These are phyloP conservation scores for Trichoderma erinaceum DNA, from an alignment of 495 filamentous ascomycete genomes.

Conservation along the genomic window DNA sequence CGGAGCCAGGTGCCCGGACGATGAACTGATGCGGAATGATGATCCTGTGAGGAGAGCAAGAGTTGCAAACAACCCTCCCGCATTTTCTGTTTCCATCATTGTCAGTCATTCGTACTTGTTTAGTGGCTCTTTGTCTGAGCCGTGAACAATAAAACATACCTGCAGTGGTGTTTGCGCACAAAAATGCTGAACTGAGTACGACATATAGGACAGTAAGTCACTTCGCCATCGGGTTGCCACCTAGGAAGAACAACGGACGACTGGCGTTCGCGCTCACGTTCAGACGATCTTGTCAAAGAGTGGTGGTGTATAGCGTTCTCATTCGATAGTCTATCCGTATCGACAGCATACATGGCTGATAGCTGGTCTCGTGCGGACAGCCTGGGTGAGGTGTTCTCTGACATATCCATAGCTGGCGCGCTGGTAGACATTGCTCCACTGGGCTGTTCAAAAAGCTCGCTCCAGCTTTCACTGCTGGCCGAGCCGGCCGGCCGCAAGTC, in stretches of 20 bases:
- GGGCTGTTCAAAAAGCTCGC: neutral
- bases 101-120: neutral
- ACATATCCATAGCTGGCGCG: neutral
- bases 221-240: constrained; percentile 85
- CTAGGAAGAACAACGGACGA: constrained; percentile 50
- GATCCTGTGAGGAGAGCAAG: constrained; percentile 91
- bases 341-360: neutral
- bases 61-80: constrained; percentile 84
- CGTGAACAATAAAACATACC: constrained; percentile 38
- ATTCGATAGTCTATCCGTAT: constrained; percentile 1
- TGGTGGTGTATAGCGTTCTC: neutral
- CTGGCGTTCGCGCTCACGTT: neutral
- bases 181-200: constrained; percentile 71
- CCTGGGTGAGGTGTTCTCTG: neutral
- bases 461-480: neutral
- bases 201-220: constrained; percentile 77
- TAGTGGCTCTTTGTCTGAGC: neutral
- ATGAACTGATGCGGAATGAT: constrained; percentile 91
- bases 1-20: constrained; percentile 64
- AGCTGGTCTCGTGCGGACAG: constrained; percentile 5
- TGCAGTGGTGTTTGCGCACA: constrained; percentile 86
- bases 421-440: neutral
- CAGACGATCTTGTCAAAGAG: neutral
- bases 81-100: constrained; percentile 61
- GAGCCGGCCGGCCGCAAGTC: neutral